phyloP scores from a whole-genome alignment of 371 early-diverging fungal genomes.

The Mucor plumbeus region DNA sequence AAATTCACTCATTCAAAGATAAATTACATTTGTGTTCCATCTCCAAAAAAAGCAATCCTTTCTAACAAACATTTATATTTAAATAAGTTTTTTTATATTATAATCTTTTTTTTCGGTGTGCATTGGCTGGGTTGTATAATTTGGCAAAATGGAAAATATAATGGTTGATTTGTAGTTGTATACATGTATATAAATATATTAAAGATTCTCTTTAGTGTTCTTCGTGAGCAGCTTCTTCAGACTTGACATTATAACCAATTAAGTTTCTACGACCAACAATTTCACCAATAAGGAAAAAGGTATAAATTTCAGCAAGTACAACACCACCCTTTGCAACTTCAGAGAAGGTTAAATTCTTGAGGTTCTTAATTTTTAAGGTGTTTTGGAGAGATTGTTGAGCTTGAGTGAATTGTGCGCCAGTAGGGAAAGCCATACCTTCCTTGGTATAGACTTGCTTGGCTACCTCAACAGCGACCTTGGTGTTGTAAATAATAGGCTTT shows the following conservation, averaged over 20 bases:
- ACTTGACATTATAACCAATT: slow-evolving; percentile 71
- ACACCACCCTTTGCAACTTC: slow-evolving; percentile 62
- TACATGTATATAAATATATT: slow-evolving; percentile 7
- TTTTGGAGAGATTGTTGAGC: slow-evolving; percentile 60
- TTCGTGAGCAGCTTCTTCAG: slow-evolving; percentile 48
- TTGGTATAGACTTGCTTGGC: slow-evolving; percentile 75
- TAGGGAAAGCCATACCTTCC: slow-evolving; percentile 74
- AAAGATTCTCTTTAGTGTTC: slow-evolving; percentile 14
- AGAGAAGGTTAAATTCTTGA: slow-evolving; percentile 57
- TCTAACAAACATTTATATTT: slow-evolving; percentile 3
- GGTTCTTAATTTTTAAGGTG: slow-evolving; percentile 49
- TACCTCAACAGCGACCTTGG: slow-evolving; percentile 69
- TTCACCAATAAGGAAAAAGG: slow-evolving; percentile 77
- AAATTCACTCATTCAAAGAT: neutral
- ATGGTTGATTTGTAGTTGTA: slow-evolving; percentile 11
- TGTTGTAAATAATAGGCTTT: slow-evolving; percentile 61
- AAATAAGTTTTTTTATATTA: neutral
- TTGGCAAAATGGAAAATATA: neutral
- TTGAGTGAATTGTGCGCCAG: slow-evolving; percentile 58
- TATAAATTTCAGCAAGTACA: slow-evolving; percentile 68
- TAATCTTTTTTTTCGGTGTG: neutral
- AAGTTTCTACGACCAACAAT: slow-evolving; percentile 76
- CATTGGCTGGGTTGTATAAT: neutral
- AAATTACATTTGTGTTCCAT: neutral
- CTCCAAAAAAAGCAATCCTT: neutral